These are phyloP conservation scores for Stipa capillata DNA, from an alignment of 176 grass and related monocot genomes.

Conservation along the genomic window DNA sequence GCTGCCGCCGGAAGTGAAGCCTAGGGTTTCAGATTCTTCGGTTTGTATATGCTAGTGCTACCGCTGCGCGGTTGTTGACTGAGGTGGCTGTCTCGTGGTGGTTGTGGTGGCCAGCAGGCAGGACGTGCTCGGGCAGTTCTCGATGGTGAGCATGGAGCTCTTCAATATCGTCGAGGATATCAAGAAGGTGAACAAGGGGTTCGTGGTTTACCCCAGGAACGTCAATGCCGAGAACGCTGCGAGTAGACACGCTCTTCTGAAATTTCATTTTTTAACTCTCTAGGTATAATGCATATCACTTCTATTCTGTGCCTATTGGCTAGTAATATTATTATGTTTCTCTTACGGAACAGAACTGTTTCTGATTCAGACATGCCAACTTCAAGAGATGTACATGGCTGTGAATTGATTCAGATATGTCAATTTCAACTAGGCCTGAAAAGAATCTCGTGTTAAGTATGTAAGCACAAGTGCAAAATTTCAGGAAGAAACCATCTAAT, in stretches of 20 bases:
- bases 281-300: too few relatives aligned
- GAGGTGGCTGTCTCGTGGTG: not conserved
- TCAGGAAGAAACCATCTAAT: not conserved
- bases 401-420: not conserved
- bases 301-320: too few relatives aligned
- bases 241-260: conserved; percentile 31
- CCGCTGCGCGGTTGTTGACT: not conserved
- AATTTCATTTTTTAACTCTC: not conserved
- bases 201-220: conserved; percentile 76
- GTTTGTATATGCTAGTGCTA: not conserved
- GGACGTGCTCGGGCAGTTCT: conserved; percentile 89
- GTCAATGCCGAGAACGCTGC: conserved; percentile 87
- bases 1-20: not conserved
- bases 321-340: not conserved
- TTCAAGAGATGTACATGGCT: not conserved
- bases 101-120: conserved; percentile 40
- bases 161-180: conserved; percentile 98
- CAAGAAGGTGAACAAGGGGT: conserved; percentile 94
- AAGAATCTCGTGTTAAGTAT: too few relatives aligned
- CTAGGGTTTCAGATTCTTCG: conserved; percentile 25
- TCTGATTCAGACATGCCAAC: not conserved
- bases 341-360: too few relatives aligned
- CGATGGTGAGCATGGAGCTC: conserved; percentile 96
- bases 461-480: too few relatives aligned
- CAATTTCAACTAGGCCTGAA: not conserved